Conservation (phyloP, 495 filamentous ascomycete species). For the Amorphotheca resinae region DNA sequence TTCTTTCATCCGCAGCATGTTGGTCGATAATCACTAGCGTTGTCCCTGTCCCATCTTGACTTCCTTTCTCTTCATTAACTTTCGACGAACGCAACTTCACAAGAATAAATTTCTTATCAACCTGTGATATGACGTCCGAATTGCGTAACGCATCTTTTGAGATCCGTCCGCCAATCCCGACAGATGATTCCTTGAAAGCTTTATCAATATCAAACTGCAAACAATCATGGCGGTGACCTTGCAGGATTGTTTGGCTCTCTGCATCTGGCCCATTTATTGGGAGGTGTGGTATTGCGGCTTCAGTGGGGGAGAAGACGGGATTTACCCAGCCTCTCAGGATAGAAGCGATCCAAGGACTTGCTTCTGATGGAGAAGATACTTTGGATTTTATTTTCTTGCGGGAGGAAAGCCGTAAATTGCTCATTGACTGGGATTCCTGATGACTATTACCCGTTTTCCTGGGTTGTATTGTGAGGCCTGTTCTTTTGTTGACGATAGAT, state of each 20-base stretch:
- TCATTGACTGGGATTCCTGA: too few species aligned
- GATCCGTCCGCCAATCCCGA: slow-evolving; percentile 33
- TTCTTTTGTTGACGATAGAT: slow-evolving; percentile 46
- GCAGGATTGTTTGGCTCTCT: slow-evolving; percentile 27
- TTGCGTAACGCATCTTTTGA: slow-evolving; percentile 49
- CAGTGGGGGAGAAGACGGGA: slow-evolving; percentile 28
- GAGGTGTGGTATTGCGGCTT: slow-evolving; percentile 22
- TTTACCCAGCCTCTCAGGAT: slow-evolving; percentile 27
- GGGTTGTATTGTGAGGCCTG: slow-evolving; percentile 32
- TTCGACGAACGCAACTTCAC: slow-evolving; percentile 23
- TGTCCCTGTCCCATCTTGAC: not conserved
- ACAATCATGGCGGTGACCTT: slow-evolving; percentile 10
- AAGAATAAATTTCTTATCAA: slow-evolving; percentile 85
- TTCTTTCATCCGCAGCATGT: slow-evolving; percentile 87
- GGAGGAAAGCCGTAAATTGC: not conserved
- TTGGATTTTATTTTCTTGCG: not conserved
- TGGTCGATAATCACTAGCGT: slow-evolving; percentile 74
- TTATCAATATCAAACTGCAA: slow-evolving; percentile 16
- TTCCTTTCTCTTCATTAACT: not conserved
- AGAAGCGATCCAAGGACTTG: slow-evolving; percentile 28
- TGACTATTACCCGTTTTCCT: too few species aligned
- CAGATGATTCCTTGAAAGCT: slow-evolving; percentile 12
- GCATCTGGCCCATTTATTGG: slow-evolving; percentile 28
- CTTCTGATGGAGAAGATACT: not conserved
- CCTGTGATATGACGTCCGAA: slow-evolving; percentile 63